Conservation (phyloP, 164 flowering plant genomes). For the Stephania japonica region DNA sequence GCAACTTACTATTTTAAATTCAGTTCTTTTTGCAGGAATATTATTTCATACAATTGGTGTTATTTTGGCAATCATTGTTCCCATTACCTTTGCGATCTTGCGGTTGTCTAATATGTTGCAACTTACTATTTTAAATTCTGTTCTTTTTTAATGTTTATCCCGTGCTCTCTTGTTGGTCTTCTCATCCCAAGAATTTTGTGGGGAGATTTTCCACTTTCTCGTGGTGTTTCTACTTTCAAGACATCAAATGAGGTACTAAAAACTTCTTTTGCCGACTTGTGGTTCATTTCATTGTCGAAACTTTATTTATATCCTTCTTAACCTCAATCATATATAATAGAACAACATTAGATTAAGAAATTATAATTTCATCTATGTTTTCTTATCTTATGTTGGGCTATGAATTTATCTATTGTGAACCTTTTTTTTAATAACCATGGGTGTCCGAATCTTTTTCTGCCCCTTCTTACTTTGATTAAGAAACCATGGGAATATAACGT, state of each 20-base stretch:
- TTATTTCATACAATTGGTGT: slow-evolving; percentile 55
- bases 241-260: slow-evolving; percentile 48
- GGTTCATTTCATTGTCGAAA: neutral
- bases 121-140: too few species aligned
- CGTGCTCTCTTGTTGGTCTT: slow-evolving; percentile 72
- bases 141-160: slow-evolving; percentile 85
- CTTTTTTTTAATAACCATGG: too few species aligned
- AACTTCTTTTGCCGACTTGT: neutral
- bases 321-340: neutral
- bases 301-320: neutral
- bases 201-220: slow-evolving; percentile 45
- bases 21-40: slow-evolving; percentile 50
- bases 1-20: neutral
- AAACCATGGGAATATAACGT: too few species aligned
- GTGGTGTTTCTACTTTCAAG: slow-evolving; percentile 39
- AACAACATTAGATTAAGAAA: neutral
- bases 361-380: neutral
- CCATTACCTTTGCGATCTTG: slow-evolving; percentile 52
- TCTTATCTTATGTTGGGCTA: neutral
- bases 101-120: too few species aligned
- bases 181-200: slow-evolving; percentile 62
- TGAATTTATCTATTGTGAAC: neutral
- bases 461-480: too few species aligned
- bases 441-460: too few species aligned
- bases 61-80: slow-evolving; percentile 56